Evolutionary conservation across 768 basidiomycete genomes (phyloP).

Genomic region (Tylopilus sp.): DNA sequence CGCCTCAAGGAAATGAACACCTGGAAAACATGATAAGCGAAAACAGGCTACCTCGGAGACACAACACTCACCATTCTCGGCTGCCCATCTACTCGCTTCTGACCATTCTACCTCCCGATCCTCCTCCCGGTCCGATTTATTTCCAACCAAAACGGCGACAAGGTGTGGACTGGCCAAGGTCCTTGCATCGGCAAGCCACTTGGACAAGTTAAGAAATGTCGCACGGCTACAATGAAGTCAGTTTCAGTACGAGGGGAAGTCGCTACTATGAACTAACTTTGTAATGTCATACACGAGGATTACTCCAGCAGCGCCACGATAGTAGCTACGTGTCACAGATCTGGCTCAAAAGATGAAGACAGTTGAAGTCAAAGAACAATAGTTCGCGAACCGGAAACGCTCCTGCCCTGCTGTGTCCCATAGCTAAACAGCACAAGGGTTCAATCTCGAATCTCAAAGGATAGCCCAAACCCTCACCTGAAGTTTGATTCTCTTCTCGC

Average conservation of each 20-base stretch:
- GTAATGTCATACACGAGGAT: conserved; percentile 95
- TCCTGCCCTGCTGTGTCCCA: conserved; percentile 99
- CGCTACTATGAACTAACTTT: conserved; percentile 44
- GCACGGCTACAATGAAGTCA: conserved; percentile 59
- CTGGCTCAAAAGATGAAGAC: conserved; percentile 36
- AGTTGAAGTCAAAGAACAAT: conserved; percentile 3
- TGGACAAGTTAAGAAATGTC: conserved; percentile 77
- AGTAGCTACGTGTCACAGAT: conserved; percentile 93
- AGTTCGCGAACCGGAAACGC: conserved; percentile 66
- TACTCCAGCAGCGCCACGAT: conserved; percentile 89
- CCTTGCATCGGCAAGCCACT: conserved; percentile 92
- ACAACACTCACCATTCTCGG: conserved; percentile 73
- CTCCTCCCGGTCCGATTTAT: conserved; percentile 93
- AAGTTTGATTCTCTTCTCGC: conserved; percentile 92
- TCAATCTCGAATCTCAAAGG: conserved; percentile 8
- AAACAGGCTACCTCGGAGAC: neutral
- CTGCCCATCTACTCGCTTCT: conserved; percentile 94
- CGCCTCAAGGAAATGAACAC: conserved; percentile 89
- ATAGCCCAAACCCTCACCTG: conserved; percentile 56
- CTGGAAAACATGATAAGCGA: conserved; percentile 38
- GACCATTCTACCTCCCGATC: conserved; percentile 94
- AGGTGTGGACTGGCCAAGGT: conserved; percentile 91
- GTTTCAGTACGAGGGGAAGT: conserved; percentile 1
- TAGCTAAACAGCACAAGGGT: conserved; percentile 46
- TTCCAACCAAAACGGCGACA: conserved; percentile 88